These are phyloP conservation scores for Oenanthe javanica DNA, from an alignment of 140 eudicot species.

Conservation along the genomic window DNA sequence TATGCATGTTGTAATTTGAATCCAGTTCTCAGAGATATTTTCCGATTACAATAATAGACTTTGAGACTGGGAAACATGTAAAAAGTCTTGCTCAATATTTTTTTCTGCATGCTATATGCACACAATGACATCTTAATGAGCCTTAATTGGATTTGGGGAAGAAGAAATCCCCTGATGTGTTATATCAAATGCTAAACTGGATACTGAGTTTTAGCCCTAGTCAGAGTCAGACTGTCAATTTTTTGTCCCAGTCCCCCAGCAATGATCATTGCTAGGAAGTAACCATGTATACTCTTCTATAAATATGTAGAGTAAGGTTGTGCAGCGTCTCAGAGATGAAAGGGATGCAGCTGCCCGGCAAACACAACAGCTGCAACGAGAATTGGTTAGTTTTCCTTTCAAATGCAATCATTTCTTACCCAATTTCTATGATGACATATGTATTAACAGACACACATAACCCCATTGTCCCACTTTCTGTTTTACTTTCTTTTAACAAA, in stretches of 20 bases:
- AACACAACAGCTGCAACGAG: conserved; percentile 66
- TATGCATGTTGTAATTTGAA: not conserved
- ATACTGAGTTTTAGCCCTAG: not conserved
- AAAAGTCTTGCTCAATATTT: not conserved
- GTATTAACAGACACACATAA: not conserved
- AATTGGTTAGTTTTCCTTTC: conserved; percentile 46
- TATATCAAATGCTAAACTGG: too few relatives aligned
- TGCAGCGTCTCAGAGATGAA: conserved; percentile 55
- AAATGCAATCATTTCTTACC: not conserved
- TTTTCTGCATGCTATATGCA: too few relatives aligned
- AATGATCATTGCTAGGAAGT: not conserved
- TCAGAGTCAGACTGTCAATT: not conserved
- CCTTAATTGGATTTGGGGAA: not conserved
- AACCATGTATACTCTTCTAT: conserved; percentile 5
- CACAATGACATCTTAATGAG: not conserved
- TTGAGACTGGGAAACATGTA: too few relatives aligned
- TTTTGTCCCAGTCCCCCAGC: not conserved
- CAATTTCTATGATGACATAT: not conserved
- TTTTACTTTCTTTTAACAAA: not conserved
- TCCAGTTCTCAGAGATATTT: not conserved
- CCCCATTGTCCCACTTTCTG: not conserved
- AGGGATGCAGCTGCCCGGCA: conserved; percentile 75
- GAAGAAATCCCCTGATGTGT: not conserved
- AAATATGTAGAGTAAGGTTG: conserved; percentile 32
- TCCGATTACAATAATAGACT: too few relatives aligned